These are phyloP conservation scores for Gynandropsis gynandra DNA, from an alignment of 345 rosid species.

Conservation along the genomic window DNA sequence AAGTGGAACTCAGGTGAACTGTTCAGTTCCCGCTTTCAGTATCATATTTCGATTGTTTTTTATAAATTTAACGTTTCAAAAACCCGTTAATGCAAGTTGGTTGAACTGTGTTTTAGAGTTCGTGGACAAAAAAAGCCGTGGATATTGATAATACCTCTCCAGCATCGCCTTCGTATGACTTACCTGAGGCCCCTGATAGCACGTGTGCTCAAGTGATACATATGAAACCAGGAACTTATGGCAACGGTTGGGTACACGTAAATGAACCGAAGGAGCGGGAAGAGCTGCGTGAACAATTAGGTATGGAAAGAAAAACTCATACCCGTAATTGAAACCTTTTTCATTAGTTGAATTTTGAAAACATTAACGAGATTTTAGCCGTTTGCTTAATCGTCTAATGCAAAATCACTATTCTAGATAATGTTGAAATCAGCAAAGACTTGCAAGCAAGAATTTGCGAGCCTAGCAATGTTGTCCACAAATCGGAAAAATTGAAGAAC, in stretches of 20 bases:
- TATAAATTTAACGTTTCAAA: constrained; percentile 12
- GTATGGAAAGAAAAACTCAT: no score
- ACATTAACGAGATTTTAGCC: not conserved
- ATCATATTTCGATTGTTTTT: not conserved
- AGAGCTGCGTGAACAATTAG: constrained; percentile 33
- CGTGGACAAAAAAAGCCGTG: constrained; percentile 60
- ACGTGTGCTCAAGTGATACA: constrained; percentile 58
- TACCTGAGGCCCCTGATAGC: constrained; percentile 75
- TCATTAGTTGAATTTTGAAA: no score
- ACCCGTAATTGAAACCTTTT: no score
- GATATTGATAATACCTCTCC: constrained; percentile 47
- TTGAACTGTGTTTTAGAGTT: constrained; percentile 35
- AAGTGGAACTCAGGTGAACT: constrained; percentile 65
- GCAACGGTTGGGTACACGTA: constrained; percentile 31
- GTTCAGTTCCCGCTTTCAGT: constrained; percentile 10
- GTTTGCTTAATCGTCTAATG: not conserved
- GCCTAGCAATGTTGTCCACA: constrained; percentile 10
- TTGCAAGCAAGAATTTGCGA: constrained; percentile 22
- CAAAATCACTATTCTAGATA: constrained; percentile 19
- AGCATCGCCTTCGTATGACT: constrained; percentile 36
- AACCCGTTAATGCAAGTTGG: not conserved
- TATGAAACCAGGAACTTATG: constrained; percentile 40
- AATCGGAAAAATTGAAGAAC: constrained; percentile 16
- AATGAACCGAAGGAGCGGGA: constrained; percentile 32
- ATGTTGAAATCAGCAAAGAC: constrained; percentile 24